Conservation (phyloP, 306 rosid genomes). For the Vigna reflexopilosa region DNA sequence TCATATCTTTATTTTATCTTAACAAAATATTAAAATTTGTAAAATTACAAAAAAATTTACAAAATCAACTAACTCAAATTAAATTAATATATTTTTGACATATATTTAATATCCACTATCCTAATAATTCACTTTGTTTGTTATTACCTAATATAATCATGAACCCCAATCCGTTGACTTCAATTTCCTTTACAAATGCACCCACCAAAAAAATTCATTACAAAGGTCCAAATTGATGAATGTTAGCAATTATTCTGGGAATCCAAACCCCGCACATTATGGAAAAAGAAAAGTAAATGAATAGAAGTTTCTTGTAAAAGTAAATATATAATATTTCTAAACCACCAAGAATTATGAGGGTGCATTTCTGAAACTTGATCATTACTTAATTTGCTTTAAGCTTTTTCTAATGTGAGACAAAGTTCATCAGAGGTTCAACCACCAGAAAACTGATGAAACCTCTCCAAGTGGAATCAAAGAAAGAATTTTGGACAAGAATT, state of each 20-base stretch:
- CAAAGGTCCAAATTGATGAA: slow-evolving; percentile 22
- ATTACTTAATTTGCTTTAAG: slow-evolving; percentile 22
- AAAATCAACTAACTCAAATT: too few relatives aligned
- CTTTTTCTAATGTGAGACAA: slow-evolving; percentile 27
- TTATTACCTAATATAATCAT: slow-evolving; percentile 2
- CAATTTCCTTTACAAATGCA: background rate
- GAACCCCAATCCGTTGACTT: slow-evolving; percentile 20
- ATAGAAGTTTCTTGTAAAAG: slow-evolving; percentile 18
- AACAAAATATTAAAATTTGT: too few relatives aligned
- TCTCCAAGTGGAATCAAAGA: background rate
- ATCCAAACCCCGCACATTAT: slow-evolving; percentile 39
- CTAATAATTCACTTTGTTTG: background rate
- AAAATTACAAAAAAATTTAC: too few relatives aligned
- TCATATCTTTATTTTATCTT: too few relatives aligned
- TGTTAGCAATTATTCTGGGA: slow-evolving; percentile 15
- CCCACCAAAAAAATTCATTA: background rate
- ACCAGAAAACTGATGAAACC: slow-evolving; percentile 22
- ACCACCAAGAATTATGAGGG: slow-evolving; percentile 11
- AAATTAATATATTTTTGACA: too few relatives aligned
- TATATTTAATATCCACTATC: background rate
- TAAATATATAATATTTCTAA: slow-evolving; percentile 17
- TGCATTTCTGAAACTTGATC: slow-evolving; percentile 24
- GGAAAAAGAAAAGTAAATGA: slow-evolving; percentile 18
- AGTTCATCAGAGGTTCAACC: slow-evolving; percentile 26
- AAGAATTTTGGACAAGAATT: background rate